phyloP scores from a whole-genome alignment of 2,329 filamentous ascomycete species.

The Exophiala viscosa region DNA sequence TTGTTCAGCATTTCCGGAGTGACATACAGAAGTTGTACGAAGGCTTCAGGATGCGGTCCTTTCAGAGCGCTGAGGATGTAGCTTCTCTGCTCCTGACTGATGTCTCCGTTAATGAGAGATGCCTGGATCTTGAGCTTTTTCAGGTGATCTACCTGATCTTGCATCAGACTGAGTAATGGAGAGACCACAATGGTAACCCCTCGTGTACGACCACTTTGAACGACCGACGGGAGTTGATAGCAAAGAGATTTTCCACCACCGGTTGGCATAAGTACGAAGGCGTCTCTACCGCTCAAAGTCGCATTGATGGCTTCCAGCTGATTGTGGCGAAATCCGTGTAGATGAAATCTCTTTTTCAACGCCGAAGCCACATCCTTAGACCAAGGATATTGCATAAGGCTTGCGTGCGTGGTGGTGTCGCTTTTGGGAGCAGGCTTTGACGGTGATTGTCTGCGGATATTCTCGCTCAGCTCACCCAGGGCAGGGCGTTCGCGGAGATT shows the following conservation, averaged over 20 bases:
- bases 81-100: slow-evolving; percentile 58
- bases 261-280: slow-evolving; percentile 96
- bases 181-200: slow-evolving; percentile 95
- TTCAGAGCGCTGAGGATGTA: slow-evolving; percentile 64
- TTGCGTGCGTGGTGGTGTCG: slow-evolving; percentile 26
- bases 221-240: slow-evolving; percentile 87
- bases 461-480: slow-evolving; percentile 25
- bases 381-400: slow-evolving; percentile 68
- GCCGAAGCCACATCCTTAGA: slow-evolving; percentile 76
- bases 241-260: slow-evolving; percentile 95
- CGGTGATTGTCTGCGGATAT: slow-evolving; percentile 32
- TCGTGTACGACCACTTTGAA: slow-evolving; percentile 72
- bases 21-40: slow-evolving; percentile 84
- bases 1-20: slow-evolving; percentile 96
- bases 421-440: slow-evolving; percentile 2
- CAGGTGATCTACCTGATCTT: slow-evolving; percentile 89
- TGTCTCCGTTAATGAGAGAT: slow-evolving; percentile 75
- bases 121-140: slow-evolving; percentile 72
- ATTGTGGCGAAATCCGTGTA: slow-evolving; percentile 82
- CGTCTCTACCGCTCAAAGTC: slow-evolving; percentile 79
- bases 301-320: slow-evolving; percentile 96
- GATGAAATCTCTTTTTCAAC: slow-evolving; percentile 77
- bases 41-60: slow-evolving; percentile 64
- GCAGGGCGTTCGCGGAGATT: slow-evolving; percentile 5
- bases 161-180: slow-evolving; percentile 90